Base-by-base conservation (phyloP, 257 asterid species). In the Ocimum tenuiflorum region DNA sequence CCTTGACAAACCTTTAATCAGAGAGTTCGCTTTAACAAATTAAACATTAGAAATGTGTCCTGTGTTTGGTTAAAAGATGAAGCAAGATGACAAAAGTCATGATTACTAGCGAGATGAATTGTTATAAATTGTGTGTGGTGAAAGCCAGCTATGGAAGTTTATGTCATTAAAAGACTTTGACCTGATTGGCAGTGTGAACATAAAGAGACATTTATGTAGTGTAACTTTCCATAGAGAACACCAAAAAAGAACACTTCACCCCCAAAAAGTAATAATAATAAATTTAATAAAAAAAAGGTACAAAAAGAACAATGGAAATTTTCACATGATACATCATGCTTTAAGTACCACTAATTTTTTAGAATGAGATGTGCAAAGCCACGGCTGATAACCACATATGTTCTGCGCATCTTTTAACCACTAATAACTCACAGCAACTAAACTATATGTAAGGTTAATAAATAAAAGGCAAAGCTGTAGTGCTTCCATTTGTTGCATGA, bases 351-450 rank as follows among this genome's bases (percentile, higher is more conserved):
- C 19, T 56, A 22, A 42, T 56, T 31, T 52, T 39, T 41, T 17
- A 69, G 47, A 47, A 22, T 58, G 47, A 58, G 18, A 46, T 20
- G 42, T 29, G 55, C 56, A 65, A 59, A 20, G 63, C 54, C 24
- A 42, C 55, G 51, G 42, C 54, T 20, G 60, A 52, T 35, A 35
- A 41, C 35, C 33, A 64, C 48, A 63, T 17, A 64, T n/a, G 4
- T 54, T 14, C 6, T 33, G 19, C 33, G 51, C 29, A 56, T n/a
- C 48, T 56, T 55, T n/a, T 36, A 17, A 38, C 20, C 23, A 49
- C 22, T 14, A 52, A 67, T 14, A 51, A 29, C 58, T 31, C 48
- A 69, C 53, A 14, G 20, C 56, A 69, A 33, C 43, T 22, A 59
- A 31, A 12, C 31, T 38, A 52, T 36, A 42, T 46, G 33, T 70